Percentiles rank a stretch among this genome's conserved stretches.
Conservation (phyloP, 495 filamentous ascomycete genomes). For the Xylaria cubensis region DNA sequence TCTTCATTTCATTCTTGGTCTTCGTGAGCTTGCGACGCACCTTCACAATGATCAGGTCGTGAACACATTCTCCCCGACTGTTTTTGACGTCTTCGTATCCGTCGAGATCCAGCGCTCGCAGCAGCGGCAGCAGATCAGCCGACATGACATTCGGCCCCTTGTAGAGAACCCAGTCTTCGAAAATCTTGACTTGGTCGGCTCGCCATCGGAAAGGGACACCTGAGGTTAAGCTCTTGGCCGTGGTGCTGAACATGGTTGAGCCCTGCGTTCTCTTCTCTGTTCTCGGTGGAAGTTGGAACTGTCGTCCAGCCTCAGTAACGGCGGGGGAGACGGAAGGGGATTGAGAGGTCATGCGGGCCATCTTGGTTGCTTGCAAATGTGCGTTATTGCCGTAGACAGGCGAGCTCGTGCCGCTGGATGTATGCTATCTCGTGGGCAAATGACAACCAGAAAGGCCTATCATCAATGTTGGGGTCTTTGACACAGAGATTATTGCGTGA, state of each 20-base stretch:
- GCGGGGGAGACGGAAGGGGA: not conserved
- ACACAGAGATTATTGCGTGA: not conserved
- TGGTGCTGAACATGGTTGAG: constrained; percentile 13
- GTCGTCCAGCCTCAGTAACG: not conserved
- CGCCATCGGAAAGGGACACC: constrained; percentile 17
- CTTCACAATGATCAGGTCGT: constrained; percentile 8
- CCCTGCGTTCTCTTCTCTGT: constrained; percentile 1
- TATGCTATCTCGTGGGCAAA: not conserved
- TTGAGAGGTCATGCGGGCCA: not conserved
- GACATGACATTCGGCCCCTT: not conserved
- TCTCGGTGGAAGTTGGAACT: constrained; percentile 4
- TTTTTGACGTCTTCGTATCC: constrained; percentile 17
- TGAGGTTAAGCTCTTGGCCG: not conserved
- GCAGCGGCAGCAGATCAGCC: constrained; percentile 7
- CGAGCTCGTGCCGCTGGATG: not conserved
- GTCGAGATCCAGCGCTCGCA: constrained; percentile 13
- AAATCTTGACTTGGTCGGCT: not conserved
- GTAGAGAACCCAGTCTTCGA: constrained; percentile 5
- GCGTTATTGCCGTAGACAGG: not conserved
- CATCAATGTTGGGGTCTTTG: not conserved
- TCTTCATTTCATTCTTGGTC: not conserved
- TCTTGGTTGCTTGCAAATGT: not conserved
- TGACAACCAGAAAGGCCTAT: not conserved
- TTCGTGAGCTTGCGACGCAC: constrained; percentile 10
- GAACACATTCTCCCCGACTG: not conserved